Conservation (phyloP, 108 stramenopile species). For the Chaetoceros tenuissimus region DNA sequence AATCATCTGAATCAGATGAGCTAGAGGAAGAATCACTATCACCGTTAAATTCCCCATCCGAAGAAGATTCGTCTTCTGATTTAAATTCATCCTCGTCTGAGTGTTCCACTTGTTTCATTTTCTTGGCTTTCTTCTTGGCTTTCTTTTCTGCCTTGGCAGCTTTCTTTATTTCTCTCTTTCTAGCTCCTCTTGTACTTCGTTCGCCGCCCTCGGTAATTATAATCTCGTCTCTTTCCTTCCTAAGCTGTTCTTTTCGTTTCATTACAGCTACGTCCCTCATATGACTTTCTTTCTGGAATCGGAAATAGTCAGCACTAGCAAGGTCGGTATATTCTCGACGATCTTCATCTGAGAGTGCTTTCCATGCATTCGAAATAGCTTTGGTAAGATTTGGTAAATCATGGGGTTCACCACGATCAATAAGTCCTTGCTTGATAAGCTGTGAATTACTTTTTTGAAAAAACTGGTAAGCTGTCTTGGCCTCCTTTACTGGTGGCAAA, state of each 20-base stretch:
- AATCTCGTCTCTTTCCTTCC: slow-evolving; percentile 40
- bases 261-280: slow-evolving; percentile 58
- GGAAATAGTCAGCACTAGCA: slow-evolving; percentile 39
- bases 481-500: slow-evolving; percentile 36
- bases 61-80: slow-evolving; percentile 25
- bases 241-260: slow-evolving; percentile 39
- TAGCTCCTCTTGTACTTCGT: slow-evolving; percentile 4
- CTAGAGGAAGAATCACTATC: slow-evolving; percentile 19
- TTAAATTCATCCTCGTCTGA: slow-evolving; percentile 29
- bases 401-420: slow-evolving; percentile 25
- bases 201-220: slow-evolving; percentile 28
- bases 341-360: slow-evolving; percentile 23
- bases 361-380: slow-evolving; percentile 56
- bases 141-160: slow-evolving; percentile 33
- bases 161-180: slow-evolving; percentile 23
- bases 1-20: slow-evolving; percentile 26
- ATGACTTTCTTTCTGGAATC: slow-evolving; percentile 65
- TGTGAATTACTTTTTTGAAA: slow-evolving; percentile 50
- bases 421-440: slow-evolving; percentile 42
- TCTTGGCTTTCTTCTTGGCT: slow-evolving; percentile 11
- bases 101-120: slow-evolving; percentile 24
- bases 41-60: slow-evolving; percentile 15
- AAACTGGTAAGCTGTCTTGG: slow-evolving; percentile 57
- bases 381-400: slow-evolving; percentile 54
- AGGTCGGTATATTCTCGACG: slow-evolving; percentile 39